Conservation (phyloP, 495 filamentous ascomycete genomes). For the Friedmanniomyces endolithicus region DNA sequence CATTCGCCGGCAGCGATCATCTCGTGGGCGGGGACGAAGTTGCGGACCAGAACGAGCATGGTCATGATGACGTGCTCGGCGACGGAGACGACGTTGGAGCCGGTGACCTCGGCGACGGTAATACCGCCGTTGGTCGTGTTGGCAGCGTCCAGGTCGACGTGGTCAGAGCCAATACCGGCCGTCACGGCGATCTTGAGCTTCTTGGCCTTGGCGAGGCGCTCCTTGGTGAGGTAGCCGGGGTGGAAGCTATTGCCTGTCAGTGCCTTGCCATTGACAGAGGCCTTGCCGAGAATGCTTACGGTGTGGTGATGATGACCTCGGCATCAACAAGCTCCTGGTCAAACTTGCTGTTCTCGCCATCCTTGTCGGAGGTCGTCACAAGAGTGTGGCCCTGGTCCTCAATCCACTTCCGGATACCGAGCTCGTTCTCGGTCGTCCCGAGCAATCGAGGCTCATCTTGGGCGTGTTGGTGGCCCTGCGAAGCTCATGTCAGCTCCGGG, state of each 20-base stretch:
- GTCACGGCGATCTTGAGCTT: constrained; percentile 92
- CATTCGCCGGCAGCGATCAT: constrained; percentile 78
- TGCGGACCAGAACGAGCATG: constrained; percentile 88
- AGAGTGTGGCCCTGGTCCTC: constrained; percentile 91
- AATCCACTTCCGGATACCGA: constrained; percentile 90
- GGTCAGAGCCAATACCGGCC: constrained; percentile 94
- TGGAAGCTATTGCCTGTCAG: constrained; percentile 59
- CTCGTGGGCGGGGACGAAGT: constrained; percentile 97
- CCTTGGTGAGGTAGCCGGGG: constrained; percentile 92
- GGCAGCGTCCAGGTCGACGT: constrained; percentile 91
- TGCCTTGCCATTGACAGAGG: neutral
- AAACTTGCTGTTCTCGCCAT: constrained; percentile 82
- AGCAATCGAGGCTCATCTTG: constrained; percentile 71
- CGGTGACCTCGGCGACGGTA: constrained; percentile 94
- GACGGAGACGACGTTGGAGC: constrained; percentile 41
- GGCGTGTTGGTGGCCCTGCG: constrained; percentile 55
- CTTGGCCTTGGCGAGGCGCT: constrained; percentile 95
- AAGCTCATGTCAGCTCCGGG: constrained; percentile 5
- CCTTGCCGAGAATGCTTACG: constrained; percentile 43
- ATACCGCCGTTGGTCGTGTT: constrained; percentile 98
- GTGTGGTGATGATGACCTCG: constrained; percentile 97
- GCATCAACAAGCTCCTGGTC: constrained; percentile 92
- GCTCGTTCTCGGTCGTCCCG: constrained; percentile 95
- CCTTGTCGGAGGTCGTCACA: constrained; percentile 95
- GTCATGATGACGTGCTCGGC: constrained; percentile 85